Percentiles rank a stretch among this genome's conserved stretches.
These are phyloP conservation scores for Neopestalotiopsis sp. DNA, from an alignment of 2,329 filamentous ascomycete genomes.

Conservation along the genomic window DNA sequence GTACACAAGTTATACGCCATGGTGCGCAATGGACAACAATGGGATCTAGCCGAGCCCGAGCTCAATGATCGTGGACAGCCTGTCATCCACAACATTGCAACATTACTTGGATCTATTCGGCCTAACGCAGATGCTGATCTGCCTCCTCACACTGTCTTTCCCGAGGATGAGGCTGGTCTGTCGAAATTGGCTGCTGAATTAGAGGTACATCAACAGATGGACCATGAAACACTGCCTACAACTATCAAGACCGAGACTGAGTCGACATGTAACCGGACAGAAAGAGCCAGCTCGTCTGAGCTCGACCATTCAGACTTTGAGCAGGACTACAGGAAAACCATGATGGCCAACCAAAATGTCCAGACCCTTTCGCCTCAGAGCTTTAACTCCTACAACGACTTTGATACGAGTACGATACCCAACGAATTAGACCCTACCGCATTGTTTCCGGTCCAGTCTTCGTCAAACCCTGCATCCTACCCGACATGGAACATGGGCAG, in stretches of 20 bases:
- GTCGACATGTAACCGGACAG: slow-evolving; percentile 42
- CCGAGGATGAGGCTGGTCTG: slow-evolving; percentile 64
- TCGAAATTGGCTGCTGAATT: slow-evolving; percentile 61
- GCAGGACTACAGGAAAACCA: slow-evolving; percentile 55
- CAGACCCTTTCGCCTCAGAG: slow-evolving; percentile 60
- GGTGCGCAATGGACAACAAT: slow-evolving; percentile 61
- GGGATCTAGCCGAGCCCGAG: slow-evolving; percentile 68
- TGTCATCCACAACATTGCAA: slow-evolving; percentile 69
- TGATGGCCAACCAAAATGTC: slow-evolving; percentile 48
- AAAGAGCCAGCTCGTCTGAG: slow-evolving; percentile 60
- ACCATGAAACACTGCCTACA: slow-evolving; percentile 35
- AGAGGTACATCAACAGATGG: slow-evolving; percentile 47
- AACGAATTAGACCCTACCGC: slow-evolving; percentile 32
- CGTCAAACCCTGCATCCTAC: slow-evolving; percentile 34
- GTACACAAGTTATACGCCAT: slow-evolving; percentile 70
- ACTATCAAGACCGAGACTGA: slow-evolving; percentile 41
- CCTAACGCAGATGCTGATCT: slow-evolving; percentile 65
- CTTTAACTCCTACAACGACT: slow-evolving; percentile 49
- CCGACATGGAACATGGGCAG: slow-evolving; percentile 40
- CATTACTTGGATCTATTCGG: slow-evolving; percentile 67
- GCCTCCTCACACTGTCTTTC: slow-evolving; percentile 62
- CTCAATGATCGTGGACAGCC: slow-evolving; percentile 67
- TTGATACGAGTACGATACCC: slow-evolving; percentile 39
- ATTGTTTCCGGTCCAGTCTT: slow-evolving; percentile 35
- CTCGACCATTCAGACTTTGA: slow-evolving; percentile 61